phyloP scores from a whole-genome alignment of 2,329 filamentous ascomycete genomes.

The Diatrype stigma region DNA sequence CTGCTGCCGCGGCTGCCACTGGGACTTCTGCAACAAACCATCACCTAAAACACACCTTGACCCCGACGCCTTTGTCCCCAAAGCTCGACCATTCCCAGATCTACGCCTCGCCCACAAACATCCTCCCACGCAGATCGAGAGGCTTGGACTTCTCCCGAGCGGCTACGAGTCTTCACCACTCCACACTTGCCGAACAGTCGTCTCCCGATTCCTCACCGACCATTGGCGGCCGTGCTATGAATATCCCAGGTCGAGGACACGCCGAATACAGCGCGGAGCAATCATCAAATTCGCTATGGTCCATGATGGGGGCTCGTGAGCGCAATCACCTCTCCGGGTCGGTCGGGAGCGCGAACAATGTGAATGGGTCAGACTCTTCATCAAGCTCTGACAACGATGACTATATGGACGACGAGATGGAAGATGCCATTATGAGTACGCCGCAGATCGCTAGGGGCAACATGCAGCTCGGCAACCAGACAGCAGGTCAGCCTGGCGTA shows the following conservation, averaged over 20 bases:
- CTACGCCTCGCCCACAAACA: conserved; percentile 82
- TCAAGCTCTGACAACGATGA: conserved; percentile 69
- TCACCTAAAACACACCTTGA: neutral
- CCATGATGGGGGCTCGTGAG: conserved; percentile 65
- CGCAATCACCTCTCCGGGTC: conserved; percentile 74
- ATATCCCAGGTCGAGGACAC: conserved; percentile 51
- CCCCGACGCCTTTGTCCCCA: conserved; percentile 69
- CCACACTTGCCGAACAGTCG: conserved; percentile 81
- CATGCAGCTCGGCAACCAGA: conserved; percentile 41
- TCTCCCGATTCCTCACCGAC: conserved; percentile 90
- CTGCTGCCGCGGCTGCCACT: conserved; percentile 18
- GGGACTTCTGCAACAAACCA: neutral
- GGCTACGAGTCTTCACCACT: conserved; percentile 92
- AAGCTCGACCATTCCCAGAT: conserved; percentile 81
- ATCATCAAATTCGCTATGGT: conserved; percentile 68
- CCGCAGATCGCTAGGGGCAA: conserved; percentile 67
- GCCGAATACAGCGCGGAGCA: conserved; percentile 54
- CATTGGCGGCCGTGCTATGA: conserved; percentile 63
- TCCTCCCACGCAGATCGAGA: conserved; percentile 81
- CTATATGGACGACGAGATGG: conserved; percentile 68
- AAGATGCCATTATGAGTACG: conserved; percentile 77
- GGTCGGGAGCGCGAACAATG: conserved; percentile 69
- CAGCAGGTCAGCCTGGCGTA: conserved; percentile 37
- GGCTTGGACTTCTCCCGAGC: conserved; percentile 91
- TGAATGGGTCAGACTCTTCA: conserved; percentile 76